These are phyloP conservation scores for Dendrostoma leiphaemia DNA, from an alignment of 2,329 filamentous ascomycete species.

Conservation along the genomic window DNA sequence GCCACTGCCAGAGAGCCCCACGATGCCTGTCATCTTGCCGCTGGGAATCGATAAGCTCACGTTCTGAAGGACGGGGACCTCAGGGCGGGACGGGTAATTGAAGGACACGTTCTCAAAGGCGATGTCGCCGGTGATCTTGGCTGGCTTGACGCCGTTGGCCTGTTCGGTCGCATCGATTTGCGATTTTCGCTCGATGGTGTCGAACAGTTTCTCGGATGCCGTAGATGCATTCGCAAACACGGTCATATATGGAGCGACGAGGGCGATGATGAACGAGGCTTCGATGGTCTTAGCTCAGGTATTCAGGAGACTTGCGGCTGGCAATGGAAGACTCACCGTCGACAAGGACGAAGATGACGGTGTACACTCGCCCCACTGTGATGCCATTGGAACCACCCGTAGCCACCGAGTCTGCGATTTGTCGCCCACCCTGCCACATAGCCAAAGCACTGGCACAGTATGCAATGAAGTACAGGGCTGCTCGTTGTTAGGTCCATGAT, in stretches of 20 bases:
- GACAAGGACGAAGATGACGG: slow-evolving; percentile 49
- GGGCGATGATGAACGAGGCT: slow-evolving; percentile 61
- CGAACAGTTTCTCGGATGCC: slow-evolving; percentile 55
- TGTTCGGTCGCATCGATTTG: slow-evolving; percentile 41
- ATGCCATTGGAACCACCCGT: not conserved
- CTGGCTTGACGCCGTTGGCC: slow-evolving; percentile 40
- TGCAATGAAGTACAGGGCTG: slow-evolving; percentile 55
- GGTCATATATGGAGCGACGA: slow-evolving; percentile 61
- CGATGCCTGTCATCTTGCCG: slow-evolving; percentile 52
- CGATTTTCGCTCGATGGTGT: slow-evolving; percentile 54
- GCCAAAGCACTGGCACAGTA: slow-evolving; percentile 55
- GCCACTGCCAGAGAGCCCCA: slow-evolving; percentile 57
- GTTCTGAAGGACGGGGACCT: slow-evolving; percentile 39
- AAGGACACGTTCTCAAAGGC: slow-evolving; percentile 43
- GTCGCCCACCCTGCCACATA: slow-evolving; percentile 53
- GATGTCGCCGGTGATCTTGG: slow-evolving; percentile 46
- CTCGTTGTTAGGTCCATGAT: no score
- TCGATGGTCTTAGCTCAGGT: not conserved
- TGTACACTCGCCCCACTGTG: slow-evolving; percentile 33
- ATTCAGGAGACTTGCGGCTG: no score
- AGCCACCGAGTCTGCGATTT: slow-evolving; percentile 28
- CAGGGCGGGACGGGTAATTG: slow-evolving; percentile 41
- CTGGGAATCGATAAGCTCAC: slow-evolving; percentile 35
- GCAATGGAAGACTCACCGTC: slow-evolving; percentile 28
- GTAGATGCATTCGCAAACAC: slow-evolving; percentile 58